Conservation (phyloP, 164 flowering plant species). For the Annona squamosa region DNA sequence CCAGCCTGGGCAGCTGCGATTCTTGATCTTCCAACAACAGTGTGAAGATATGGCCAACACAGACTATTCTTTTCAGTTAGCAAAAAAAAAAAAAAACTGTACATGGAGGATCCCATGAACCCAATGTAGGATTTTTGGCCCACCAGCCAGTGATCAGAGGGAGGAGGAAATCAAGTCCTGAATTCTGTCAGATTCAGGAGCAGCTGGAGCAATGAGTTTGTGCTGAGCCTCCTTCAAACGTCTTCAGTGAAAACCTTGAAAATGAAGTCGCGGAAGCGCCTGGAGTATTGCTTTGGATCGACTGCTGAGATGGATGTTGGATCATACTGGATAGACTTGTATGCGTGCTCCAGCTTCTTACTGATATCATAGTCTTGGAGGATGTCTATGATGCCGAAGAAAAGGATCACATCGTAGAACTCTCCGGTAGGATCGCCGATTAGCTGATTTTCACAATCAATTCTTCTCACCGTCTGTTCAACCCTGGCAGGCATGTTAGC, state of each 20-base stretch:
- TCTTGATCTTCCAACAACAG: neutral
- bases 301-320: constrained; percentile 79
- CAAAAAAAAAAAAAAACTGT: neutral
- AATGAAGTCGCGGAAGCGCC: constrained; percentile 67
- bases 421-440: constrained; percentile 56
- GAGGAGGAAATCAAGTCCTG: neutral
- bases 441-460: constrained; percentile 28
- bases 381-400: constrained; percentile 77
- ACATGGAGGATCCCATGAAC: constrained; percentile 3
- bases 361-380: constrained; percentile 78
- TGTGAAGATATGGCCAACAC: neutral
- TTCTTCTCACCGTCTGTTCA: constrained; percentile 50
- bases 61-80: neutral
- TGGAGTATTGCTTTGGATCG: constrained; percentile 76
- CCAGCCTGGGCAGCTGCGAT: neutral
- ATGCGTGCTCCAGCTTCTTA: constrained; percentile 84
- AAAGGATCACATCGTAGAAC: constrained; percentile 51
- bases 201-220: neutral
- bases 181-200: neutral
- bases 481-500: constrained; percentile 70
- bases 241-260: constrained; percentile 60
- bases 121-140: neutral
- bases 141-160: neutral
- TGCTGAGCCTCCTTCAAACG: constrained; percentile 13
- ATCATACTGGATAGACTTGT: constrained; percentile 71